Evolutionary conservation across 805 yeast genomes (phyloP).

Genomic region (Monosporozyma servazzii): DNA sequence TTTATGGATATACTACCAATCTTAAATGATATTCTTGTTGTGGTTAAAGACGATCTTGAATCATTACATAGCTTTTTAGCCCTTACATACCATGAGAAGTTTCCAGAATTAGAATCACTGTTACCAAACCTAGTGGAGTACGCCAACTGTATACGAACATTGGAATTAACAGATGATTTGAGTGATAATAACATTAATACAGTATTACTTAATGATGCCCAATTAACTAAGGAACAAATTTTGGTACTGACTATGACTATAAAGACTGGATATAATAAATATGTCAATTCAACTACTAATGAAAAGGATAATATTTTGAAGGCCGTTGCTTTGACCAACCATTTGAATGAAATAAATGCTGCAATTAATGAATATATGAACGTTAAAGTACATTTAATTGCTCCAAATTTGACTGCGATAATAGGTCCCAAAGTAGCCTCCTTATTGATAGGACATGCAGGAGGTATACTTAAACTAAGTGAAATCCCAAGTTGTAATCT

Average conservation of each 20-base stretch:
- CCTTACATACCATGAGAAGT: conserved; percentile 47
- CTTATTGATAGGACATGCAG: conserved; percentile 56
- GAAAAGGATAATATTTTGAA: conserved; percentile 33
- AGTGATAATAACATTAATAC: conserved; percentile 19
- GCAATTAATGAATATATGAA: conserved; percentile 48
- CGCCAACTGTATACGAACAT: conserved; percentile 39
- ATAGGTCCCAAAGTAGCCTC: conserved; percentile 69
- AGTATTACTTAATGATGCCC: conserved; percentile 28
- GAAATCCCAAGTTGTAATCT: conserved; percentile 75
- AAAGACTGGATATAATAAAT: conserved; percentile 35
- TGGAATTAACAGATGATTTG: conserved; percentile 38
- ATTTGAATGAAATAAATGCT: conserved; percentile 36
- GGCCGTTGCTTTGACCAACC: conserved; percentile 36
- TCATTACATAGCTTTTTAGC: conserved; percentile 42
- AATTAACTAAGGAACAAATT: conserved; percentile 54
- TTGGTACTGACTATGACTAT: conserved; percentile 71
- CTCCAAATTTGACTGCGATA: conserved; percentile 72
- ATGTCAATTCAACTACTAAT: conserved; percentile 21
- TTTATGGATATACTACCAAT: conserved; percentile 32
- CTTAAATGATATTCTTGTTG: conserved; percentile 46
- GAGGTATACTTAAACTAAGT: conserved; percentile 60
- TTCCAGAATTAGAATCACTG: conserved; percentile 62
- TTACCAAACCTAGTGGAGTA: conserved; percentile 56
- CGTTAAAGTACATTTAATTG: conserved; percentile 44
- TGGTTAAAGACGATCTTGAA: conserved; percentile 46